Conservation (phyloP, 2,329 filamentous ascomycete genomes). For the Hypoxylon sp. region DNA sequence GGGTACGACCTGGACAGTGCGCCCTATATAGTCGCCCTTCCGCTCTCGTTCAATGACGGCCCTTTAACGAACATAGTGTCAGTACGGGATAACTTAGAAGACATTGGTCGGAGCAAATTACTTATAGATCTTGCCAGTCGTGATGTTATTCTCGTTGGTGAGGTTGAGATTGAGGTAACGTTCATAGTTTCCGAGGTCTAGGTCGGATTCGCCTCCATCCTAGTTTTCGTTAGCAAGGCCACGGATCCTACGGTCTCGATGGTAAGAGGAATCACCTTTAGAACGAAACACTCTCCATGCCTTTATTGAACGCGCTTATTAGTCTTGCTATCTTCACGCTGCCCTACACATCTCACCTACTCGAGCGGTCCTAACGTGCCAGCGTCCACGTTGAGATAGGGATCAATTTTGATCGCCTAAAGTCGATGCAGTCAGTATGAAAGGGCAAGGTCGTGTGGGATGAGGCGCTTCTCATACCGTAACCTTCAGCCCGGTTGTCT, state of each 20-base stretch:
- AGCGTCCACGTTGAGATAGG: constrained; percentile 81
- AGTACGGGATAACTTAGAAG: constrained; percentile 22
- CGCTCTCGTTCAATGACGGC: constrained; percentile 68
- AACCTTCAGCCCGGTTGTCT: constrained; percentile 83
- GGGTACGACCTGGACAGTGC: constrained; percentile 91
- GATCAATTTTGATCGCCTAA: constrained; percentile 65
- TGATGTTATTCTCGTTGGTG: constrained; percentile 93
- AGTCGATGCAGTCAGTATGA: constrained; percentile 10
- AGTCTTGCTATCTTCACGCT: constrained; percentile 19
- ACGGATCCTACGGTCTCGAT: neutral
- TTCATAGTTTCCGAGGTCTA: constrained; percentile 70
- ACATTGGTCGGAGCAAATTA: constrained; percentile 73
- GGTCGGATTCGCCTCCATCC: constrained; percentile 42
- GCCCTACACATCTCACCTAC: constrained; percentile 40
- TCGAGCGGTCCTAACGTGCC: constrained; percentile 65
- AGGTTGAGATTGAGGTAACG: constrained; percentile 84
- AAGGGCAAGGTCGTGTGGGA: neutral
- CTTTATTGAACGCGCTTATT: constrained; percentile 55
- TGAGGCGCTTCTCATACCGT: constrained; percentile 67
- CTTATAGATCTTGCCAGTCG: constrained; percentile 95
- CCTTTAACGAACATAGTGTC: constrained; percentile 15
- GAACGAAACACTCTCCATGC: constrained; percentile 91
- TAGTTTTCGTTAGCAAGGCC: constrained; percentile 16
- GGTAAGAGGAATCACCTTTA: constrained; percentile 53
- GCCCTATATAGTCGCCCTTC: constrained; percentile 83